Base-by-base conservation (phyloP, 2,329 filamentous ascomycete genomes). In the Ceratocystis diversiconidia region DNA sequence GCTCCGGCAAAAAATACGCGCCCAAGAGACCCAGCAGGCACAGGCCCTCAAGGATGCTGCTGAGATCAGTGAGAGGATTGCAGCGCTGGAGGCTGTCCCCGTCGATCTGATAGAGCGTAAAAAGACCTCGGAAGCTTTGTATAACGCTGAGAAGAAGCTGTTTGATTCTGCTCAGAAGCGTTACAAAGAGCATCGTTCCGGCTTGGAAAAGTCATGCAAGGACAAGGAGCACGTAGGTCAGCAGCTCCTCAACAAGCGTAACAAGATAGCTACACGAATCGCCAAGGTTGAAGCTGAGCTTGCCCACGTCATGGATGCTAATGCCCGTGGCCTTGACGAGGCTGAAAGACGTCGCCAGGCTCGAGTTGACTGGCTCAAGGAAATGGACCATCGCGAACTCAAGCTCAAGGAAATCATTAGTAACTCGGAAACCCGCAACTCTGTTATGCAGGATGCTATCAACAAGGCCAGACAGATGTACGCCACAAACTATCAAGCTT, bases 221-320 rank as follows among this genome's bases (percentile, higher is more conserved):
- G 77, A 78, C 32, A 79, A 88, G 63, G 82, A 85, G 70, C 80
- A 84, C 60, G 88, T 91, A 66, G 81, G 86, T 70, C 76, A 79
- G 22, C 80, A 80, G 68, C 77, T 86, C 36, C 81, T 85, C 71
- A 82, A 84, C 66, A 89, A 89, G 73, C 82, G 83, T 62, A 89
- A 89, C 76, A 88, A 88, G 75, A 85, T 90, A 52, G 82, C 84
- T 65, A 80, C 82, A 30, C 85, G 88, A 62, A 86, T 89, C 70
- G 80, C 81, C 72, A 89, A 89, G 76, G 83, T 90, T 28, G 85
- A 87, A 69, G 85, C 83, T 69, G 88, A 91, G 73, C 81, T 88
- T 70, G 84, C 85, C 65, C 85, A 85, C 70, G 85, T 91, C 70
- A 80, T 81, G 28, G 84, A 87, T 70, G 87, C 87, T 70, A 88